Conservation (phyloP, 805 yeast genomes). For the Candida arabinofermentans region DNA sequence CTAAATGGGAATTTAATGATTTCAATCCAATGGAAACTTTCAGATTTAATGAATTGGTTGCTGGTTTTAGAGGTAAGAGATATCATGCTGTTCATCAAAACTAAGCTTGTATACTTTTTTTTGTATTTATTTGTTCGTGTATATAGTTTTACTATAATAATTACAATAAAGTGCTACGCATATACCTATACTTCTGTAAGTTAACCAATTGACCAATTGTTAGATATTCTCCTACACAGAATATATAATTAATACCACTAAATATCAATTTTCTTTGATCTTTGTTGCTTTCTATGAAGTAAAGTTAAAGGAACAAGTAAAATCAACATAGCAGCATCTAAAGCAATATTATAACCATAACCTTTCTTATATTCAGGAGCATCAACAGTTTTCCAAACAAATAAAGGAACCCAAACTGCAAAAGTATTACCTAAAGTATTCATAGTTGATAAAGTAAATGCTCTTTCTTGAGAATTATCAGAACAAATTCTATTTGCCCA, state of each 20-base stretch:
- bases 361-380: slow-evolving; percentile 5
- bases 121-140: background rate
- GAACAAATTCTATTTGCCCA: slow-evolving; percentile 15
- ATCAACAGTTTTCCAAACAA: slow-evolving; percentile 3
- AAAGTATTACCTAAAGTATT: slow-evolving; percentile 5
- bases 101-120: slow-evolving; percentile 1
- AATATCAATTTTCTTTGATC: too few relatives aligned
- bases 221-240: too few relatives aligned
- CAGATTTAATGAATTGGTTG: slow-evolving; percentile 84
- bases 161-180: too few relatives aligned
- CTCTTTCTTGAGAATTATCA: slow-evolving; percentile 13
- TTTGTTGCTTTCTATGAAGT: too few relatives aligned
- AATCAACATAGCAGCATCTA: too few relatives aligned
- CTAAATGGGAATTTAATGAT: slow-evolving; percentile 94
- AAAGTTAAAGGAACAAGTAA: too few relatives aligned
- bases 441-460: slow-evolving; percentile 13
- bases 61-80: slow-evolving; percentile 94
- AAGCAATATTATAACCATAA: too few relatives aligned
- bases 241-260: too few relatives aligned
- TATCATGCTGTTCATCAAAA: slow-evolving; percentile 69
- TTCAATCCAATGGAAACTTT: slow-evolving; percentile 88
- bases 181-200: too few relatives aligned
- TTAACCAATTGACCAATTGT: too few relatives aligned
- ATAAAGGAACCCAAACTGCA: slow-evolving; percentile 3
- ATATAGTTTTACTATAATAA: too few relatives aligned